Percentiles rank a stretch among this genome's conserved stretches.
Evolutionary conservation across 257 asterid genomes (phyloP).

Genomic region (Marsdenia floribunda): DNA sequence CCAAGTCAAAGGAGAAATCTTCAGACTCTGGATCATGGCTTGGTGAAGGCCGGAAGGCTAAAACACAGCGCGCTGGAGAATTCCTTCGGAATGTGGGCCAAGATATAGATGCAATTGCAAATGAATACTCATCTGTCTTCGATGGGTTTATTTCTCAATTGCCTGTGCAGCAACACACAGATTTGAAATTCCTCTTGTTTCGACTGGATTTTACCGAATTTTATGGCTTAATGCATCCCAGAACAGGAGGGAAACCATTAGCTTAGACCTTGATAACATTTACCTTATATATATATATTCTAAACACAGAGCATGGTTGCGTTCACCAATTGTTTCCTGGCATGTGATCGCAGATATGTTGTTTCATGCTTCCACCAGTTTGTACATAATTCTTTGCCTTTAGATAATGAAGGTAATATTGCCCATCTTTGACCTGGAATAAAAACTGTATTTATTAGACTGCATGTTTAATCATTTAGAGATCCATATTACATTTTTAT

Average conservation of each 20-base stretch:
- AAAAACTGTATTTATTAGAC: background rate
- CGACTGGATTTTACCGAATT: conserved; percentile 92
- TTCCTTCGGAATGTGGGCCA: conserved; percentile 66
- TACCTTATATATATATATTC: background rate
- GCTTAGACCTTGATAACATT: conserved; percentile 21
- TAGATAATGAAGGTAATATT: background rate
- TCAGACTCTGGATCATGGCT: conserved; percentile 73
- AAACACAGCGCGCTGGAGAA: conserved; percentile 80
- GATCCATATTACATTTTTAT: background rate
- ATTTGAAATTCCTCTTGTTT: conserved; percentile 88
- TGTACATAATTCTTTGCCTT: conserved; percentile 19
- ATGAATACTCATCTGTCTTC: conserved; percentile 78
- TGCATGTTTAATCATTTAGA: background rate
- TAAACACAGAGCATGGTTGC: background rate
- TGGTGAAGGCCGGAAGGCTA: conserved; percentile 91
- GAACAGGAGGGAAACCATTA: conserved; percentile 44
- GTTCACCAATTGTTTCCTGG: conserved; percentile 2
- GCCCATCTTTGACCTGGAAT: background rate
- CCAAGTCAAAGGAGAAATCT: conserved; percentile 44
- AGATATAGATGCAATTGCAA: conserved; percentile 69
- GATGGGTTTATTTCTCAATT: conserved; percentile 85
- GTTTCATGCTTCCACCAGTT: conserved; percentile 4
- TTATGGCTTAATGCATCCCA: conserved; percentile 59
- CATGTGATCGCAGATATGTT: background rate
- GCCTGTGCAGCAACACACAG: conserved; percentile 83